Percentiles rank a stretch among this genome's conserved stretches.
These are phyloP conservation scores for Kuraishia cidri DNA, from an alignment of 805 yeast species.

Conservation along the genomic window DNA sequence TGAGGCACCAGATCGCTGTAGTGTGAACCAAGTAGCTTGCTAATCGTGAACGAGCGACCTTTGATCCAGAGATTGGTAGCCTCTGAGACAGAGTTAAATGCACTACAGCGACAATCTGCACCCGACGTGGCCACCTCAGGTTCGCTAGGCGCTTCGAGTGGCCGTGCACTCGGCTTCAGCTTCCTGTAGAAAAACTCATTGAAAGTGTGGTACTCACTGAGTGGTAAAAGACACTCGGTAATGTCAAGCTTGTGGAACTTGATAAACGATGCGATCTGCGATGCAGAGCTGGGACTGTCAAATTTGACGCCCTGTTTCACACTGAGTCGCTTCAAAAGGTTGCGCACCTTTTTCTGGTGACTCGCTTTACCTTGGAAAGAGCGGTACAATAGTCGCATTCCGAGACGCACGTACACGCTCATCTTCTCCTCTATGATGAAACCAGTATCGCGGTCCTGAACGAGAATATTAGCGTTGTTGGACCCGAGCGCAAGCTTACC, in stretches of 20 bases:
- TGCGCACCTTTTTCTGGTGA: conserved; percentile 48
- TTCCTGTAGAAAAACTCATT: conserved; percentile 86
- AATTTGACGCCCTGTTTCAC: conserved; percentile 79
- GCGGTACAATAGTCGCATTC: conserved; percentile 75
- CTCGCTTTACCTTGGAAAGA: conserved; percentile 54
- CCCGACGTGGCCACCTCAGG: conserved; percentile 55
- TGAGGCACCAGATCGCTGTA: conserved; percentile 19
- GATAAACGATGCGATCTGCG: conserved; percentile 68
- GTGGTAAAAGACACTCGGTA: conserved; percentile 47
- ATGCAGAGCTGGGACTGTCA: conserved; percentile 59
- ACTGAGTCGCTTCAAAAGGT: conserved; percentile 56
- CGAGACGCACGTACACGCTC: conserved; percentile 80
- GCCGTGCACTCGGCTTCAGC: conserved; percentile 63
- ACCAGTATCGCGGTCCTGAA: conserved; percentile 88
- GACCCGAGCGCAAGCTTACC: conserved; percentile 84
- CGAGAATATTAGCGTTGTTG: conserved; percentile 89
- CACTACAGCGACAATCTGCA: conserved; percentile 83
- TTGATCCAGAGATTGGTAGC: conserved; percentile 88
- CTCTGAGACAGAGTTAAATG: conserved; percentile 43
- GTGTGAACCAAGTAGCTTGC: conserved; percentile 44
- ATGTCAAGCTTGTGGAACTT: conserved; percentile 76
- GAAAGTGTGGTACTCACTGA: conserved; percentile 52
- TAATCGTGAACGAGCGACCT: conserved; percentile 65
- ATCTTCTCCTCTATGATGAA: conserved; percentile 88
- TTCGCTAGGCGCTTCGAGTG: conserved; percentile 48